phyloP scores from a whole-genome alignment of 345 rosid species.

The Citrus maxima region DNA sequence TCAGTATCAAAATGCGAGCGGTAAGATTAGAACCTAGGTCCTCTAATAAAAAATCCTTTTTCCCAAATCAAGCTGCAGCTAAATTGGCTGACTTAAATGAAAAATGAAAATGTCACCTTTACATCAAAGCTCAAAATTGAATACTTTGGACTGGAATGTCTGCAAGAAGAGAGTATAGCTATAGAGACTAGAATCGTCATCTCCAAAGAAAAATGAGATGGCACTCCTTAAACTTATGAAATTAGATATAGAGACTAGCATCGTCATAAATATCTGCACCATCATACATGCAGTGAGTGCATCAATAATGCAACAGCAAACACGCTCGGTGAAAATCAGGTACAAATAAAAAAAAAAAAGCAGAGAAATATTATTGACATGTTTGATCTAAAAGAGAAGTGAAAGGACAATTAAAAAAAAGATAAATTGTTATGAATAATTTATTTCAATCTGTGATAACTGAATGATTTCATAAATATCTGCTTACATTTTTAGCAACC shows the following conservation, averaged over 20 bases:
- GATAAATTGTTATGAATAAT: background rate
- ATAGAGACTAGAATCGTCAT: background rate
- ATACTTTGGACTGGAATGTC: background rate
- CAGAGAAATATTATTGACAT: background rate
- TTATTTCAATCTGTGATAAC: background rate
- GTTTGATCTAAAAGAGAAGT: background rate
- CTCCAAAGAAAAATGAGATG: background rate
- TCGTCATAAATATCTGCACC: constrained; percentile 61
- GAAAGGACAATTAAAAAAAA: background rate
- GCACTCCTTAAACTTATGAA: background rate
- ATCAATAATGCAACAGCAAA: background rate
- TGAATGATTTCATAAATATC: background rate
- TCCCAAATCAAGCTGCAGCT: background rate
- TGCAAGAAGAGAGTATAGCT: background rate
- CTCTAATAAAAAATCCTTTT: background rate
- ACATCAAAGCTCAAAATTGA: background rate
- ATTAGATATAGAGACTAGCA: background rate
- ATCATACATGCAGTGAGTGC: background rate
- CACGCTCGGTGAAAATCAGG: background rate
- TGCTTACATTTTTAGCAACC: constrained; percentile 63
- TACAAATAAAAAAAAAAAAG: constrained; percentile 1
- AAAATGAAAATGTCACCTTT: background rate
- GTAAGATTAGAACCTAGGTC: background rate
- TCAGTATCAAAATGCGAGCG: background rate
- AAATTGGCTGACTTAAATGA: background rate